A percentile compares a stretch with the other conserved stretches of the same genome.
Conservation (phyloP, 169 alveolate species). For the Plasmodium falciparum region DNA sequence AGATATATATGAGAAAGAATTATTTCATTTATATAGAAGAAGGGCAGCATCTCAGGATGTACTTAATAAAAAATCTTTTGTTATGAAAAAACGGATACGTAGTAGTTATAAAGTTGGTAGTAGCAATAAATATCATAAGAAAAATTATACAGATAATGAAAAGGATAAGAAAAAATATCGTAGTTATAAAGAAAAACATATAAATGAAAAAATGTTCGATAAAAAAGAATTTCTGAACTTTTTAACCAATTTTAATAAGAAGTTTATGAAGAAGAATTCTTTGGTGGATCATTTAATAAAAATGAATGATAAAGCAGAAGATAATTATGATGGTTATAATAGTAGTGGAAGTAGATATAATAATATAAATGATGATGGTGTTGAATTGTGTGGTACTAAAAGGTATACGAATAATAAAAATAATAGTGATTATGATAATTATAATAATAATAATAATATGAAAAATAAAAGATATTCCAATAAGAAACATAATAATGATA, state of each 20-base stretch:
- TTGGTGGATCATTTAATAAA: slow-evolving; percentile 48
- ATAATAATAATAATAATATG: slow-evolving; percentile 8
- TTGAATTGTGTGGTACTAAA: not conserved
- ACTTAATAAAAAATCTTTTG: slow-evolving; percentile 22
- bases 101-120: slow-evolving; percentile 38
- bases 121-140: slow-evolving; percentile 44
- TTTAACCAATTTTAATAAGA: slow-evolving; percentile 54
- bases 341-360: slow-evolving; percentile 10
- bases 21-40: slow-evolving; percentile 53
- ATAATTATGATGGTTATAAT: not conserved
- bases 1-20: slow-evolving; percentile 16
- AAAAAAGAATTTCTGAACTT: slow-evolving; percentile 48
- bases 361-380: not conserved
- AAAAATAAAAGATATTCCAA: slow-evolving; percentile 4
- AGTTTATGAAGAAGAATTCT: slow-evolving; percentile 65
- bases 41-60: slow-evolving; percentile 76
- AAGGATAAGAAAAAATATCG: slow-evolving; percentile 41
- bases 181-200: slow-evolving; percentile 29
- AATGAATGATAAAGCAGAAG: slow-evolving; percentile 12
- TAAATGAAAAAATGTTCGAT: slow-evolving; percentile 47
- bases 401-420: not conserved
- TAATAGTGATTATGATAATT: slow-evolving; percentile 17
- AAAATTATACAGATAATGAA: slow-evolving; percentile 74
- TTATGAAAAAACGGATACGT: slow-evolving; percentile 40
- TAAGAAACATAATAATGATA: slow-evolving; percentile 10